A percentile compares a stretch with the other conserved stretches of the same genome.
phyloP scores from a whole-genome alignment of 768 basidiomycete genomes.

The Mrakia frigida region DNA sequence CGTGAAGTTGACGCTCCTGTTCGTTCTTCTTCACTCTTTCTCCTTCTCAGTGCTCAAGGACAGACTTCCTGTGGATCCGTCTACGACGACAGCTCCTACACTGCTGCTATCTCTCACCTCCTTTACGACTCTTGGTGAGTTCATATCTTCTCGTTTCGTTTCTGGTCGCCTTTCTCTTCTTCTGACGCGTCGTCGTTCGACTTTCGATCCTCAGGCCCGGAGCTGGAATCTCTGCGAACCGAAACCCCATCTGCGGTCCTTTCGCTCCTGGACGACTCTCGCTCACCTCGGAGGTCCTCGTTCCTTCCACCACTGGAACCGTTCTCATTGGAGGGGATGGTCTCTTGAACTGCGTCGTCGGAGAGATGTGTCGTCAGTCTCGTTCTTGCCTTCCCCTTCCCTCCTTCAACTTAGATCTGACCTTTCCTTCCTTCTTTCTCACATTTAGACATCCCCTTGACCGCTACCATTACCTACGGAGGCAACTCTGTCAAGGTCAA shows the following conservation, averaged over 20 bases:
- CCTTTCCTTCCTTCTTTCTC: neutral
- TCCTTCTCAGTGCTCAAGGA: neutral
- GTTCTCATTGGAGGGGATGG: slow-evolving; percentile 17
- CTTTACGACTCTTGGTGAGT: slow-evolving; percentile 21
- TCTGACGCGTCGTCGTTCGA: neutral
- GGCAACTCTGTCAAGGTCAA: slow-evolving; percentile 17
- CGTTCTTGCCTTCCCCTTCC: neutral
- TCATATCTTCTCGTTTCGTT: neutral
- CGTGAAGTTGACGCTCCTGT: neutral
- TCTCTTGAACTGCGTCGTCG: slow-evolving; percentile 14
- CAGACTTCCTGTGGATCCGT: slow-evolving; percentile 24
- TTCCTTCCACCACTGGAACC: neutral
- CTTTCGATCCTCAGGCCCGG: slow-evolving; percentile 2
- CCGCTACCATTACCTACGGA: slow-evolving; percentile 12
- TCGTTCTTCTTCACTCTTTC: neutral
- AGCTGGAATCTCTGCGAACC: slow-evolving; percentile 13
- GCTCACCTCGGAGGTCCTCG: neutral
- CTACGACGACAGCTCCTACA: slow-evolving; percentile 12
- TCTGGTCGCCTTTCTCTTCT: neutral
- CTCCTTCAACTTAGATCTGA: neutral
- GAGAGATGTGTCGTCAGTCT: slow-evolving; percentile 21
- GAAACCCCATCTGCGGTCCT: slow-evolving; percentile 24
- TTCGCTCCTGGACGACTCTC: slow-evolving; percentile 11
- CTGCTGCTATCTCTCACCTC: slow-evolving; percentile 18
- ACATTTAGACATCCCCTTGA: slow-evolving; percentile 22